phyloP scores from a whole-genome alignment of 331 rosid genomes.

The Phaseolus coccineus region DNA sequence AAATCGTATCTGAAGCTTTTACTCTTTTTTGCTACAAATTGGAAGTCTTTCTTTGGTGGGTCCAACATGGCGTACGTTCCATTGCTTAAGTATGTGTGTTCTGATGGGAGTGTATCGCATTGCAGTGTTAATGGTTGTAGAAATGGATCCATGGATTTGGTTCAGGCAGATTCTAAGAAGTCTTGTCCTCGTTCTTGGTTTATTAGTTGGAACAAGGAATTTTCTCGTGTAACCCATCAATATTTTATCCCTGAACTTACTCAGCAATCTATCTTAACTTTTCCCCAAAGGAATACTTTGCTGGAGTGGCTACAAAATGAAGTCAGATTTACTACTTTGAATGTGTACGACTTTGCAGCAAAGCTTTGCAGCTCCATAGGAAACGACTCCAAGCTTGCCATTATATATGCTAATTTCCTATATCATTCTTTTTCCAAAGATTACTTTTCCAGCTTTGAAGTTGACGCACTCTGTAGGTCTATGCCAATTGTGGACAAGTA shows the following conservation, averaged over 20 bases:
- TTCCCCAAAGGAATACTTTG: slow-evolving; percentile 13
- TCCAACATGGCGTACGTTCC: slow-evolving; percentile 54
- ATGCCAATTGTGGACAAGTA: too few species aligned
- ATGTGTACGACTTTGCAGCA: slow-evolving; percentile 41
- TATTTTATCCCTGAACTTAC: slow-evolving; percentile 63
- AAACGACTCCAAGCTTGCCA: slow-evolving; percentile 25
- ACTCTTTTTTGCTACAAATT: slow-evolving; percentile 59
- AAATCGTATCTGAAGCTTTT: slow-evolving; percentile 61
- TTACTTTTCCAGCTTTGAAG: slow-evolving; percentile 31
- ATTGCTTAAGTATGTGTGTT: slow-evolving; percentile 54
- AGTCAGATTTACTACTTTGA: neutral
- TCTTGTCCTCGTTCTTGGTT: slow-evolving; percentile 57
- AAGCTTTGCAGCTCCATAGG: slow-evolving; percentile 18
- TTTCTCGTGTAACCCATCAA: slow-evolving; percentile 5
- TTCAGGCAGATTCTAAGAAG: slow-evolving; percentile 7
- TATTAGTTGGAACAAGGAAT: slow-evolving; percentile 58
- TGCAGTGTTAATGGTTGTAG: slow-evolving; percentile 47
- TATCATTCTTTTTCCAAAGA: slow-evolving; percentile 47
- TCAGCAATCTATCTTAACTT: slow-evolving; percentile 44
- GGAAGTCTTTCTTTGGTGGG: neutral
- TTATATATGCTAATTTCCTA: slow-evolving; percentile 66
- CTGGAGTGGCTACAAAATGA: slow-evolving; percentile 50
- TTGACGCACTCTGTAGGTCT: neutral
- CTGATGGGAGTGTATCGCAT: slow-evolving; percentile 44
- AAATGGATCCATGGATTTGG: slow-evolving; percentile 34